A percentile compares a stretch with the other conserved stretches of the same genome.
Evolutionary conservation across 73 alveolate genomes (phyloP).

Genomic region (Tetrahymena thermophila): DNA sequence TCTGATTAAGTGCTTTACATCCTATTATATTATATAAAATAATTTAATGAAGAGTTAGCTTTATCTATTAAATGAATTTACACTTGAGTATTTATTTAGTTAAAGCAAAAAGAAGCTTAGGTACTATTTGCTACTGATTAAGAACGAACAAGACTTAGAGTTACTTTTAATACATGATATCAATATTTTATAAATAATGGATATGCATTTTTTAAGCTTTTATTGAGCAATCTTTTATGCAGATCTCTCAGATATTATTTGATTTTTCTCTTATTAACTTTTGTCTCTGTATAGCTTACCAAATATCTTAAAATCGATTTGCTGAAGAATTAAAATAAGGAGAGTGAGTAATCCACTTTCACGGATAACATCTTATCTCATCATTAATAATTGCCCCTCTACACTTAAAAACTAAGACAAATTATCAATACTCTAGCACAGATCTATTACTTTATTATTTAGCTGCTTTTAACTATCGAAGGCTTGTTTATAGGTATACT

Average conservation of each 20-base stretch:
- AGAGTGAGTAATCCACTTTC: not conserved
- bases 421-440: not conserved
- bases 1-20: not conserved
- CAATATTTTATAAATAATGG: not conserved
- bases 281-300: not conserved
- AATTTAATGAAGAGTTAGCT: not conserved
- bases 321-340: not conserved
- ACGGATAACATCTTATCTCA: not conserved
- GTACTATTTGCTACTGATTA: not conserved
- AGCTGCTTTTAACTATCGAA: not conserved
- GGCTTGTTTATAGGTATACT: not conserved
- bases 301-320: not conserved
- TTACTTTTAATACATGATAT: not conserved
- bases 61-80: not conserved
- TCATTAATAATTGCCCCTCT: not conserved
- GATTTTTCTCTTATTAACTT: not conserved
- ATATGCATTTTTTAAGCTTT: not conserved
- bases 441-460: not conserved
- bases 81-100: not conserved
- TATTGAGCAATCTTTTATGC: not conserved
- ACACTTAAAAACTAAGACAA: not conserved
- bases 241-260: not conserved
- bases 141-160: not conserved
- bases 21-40: not conserved
- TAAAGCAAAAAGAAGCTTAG: not conserved